These are phyloP conservation scores for Fusarium mundagurra DNA, from an alignment of 2,329 filamentous ascomycete species.

Conservation along the genomic window DNA sequence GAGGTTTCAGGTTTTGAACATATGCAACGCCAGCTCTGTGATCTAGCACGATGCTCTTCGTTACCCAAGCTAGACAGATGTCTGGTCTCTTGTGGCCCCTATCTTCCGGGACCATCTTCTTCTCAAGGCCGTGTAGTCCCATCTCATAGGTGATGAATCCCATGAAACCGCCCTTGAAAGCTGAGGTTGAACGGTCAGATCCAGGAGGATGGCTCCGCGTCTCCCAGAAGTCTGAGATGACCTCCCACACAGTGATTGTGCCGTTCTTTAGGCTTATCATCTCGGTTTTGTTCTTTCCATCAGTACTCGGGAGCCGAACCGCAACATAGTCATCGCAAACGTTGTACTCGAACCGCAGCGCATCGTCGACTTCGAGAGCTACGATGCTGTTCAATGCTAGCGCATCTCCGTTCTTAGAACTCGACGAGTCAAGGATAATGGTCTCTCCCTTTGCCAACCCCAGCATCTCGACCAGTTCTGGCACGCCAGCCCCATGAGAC, in stretches of 20 bases:
- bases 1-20: constrained; percentile 62
- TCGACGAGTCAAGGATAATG: constrained; percentile 70
- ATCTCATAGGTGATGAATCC: constrained; percentile 89
- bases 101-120: constrained; percentile 39
- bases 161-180: constrained; percentile 86
- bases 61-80: constrained; percentile 79
- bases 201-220: constrained; percentile 40
- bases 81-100: constrained; percentile 66
- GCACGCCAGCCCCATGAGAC: constrained; percentile 58
- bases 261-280: constrained; percentile 40
- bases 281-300: constrained; percentile 1
- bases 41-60: constrained; percentile 81
- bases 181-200: constrained; percentile 39
- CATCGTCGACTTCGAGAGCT: constrained; percentile 68
- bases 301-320: constrained; percentile 39
- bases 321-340: constrained; percentile 56
- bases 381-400: constrained; percentile 75
- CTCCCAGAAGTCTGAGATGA: constrained; percentile 58
- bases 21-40: constrained; percentile 70
- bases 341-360: constrained; percentile 67
- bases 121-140: constrained; percentile 62
- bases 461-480: constrained; percentile 65
- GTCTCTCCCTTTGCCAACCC: constrained; percentile 54
- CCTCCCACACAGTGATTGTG: constrained; percentile 58
- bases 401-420: constrained; percentile 56